Percentiles rank a stretch among this genome's conserved stretches.
Conservation (phyloP, 768 basidiomycete species). For the Termitomyces sp. region DNA sequence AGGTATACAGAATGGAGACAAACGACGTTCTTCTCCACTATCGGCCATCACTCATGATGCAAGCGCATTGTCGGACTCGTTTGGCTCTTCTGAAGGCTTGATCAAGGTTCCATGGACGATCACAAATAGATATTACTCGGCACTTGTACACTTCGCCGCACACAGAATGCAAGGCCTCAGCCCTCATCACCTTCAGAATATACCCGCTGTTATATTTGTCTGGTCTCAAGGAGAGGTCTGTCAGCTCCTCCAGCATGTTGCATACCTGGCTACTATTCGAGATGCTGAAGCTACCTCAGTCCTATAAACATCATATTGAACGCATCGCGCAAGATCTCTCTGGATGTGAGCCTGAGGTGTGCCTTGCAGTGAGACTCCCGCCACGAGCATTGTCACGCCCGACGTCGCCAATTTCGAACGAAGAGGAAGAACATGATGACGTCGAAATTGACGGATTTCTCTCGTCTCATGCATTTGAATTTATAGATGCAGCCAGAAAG, state of each 20-base stretch:
- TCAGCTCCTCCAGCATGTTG: slow-evolving; percentile 10
- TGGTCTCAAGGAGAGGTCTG: slow-evolving; percentile 66
- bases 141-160: slow-evolving; percentile 63
- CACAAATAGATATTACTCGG: slow-evolving; percentile 76
- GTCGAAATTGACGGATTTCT: slow-evolving; percentile 61
- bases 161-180: slow-evolving; percentile 40
- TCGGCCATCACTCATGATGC: neutral
- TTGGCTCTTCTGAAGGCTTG: slow-evolving; percentile 14
- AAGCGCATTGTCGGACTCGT: neutral
- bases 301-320: slow-evolving; percentile 52
- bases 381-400: slow-evolving; percentile 3
- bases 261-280: slow-evolving; percentile 6
- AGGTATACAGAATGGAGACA: slow-evolving; percentile 9
- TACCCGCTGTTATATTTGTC: slow-evolving; percentile 71
- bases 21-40: neutral
- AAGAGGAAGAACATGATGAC: slow-evolving; percentile 35
- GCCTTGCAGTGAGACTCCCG: slow-evolving; percentile 58
- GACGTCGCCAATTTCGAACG: slow-evolving; percentile 1
- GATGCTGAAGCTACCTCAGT: slow-evolving; percentile 30
- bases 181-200: slow-evolving; percentile 33
- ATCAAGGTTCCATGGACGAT: slow-evolving; percentile 66
- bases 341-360: slow-evolving; percentile 62
- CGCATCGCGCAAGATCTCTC: slow-evolving; percentile 42
- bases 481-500: slow-evolving; percentile 49
- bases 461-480: slow-evolving; percentile 72